Percentiles rank a stretch among this genome's conserved stretches.
Evolutionary conservation across 2,329 filamentous ascomycete species (phyloP).

Genomic region (Boeremia lycopersici): DNA sequence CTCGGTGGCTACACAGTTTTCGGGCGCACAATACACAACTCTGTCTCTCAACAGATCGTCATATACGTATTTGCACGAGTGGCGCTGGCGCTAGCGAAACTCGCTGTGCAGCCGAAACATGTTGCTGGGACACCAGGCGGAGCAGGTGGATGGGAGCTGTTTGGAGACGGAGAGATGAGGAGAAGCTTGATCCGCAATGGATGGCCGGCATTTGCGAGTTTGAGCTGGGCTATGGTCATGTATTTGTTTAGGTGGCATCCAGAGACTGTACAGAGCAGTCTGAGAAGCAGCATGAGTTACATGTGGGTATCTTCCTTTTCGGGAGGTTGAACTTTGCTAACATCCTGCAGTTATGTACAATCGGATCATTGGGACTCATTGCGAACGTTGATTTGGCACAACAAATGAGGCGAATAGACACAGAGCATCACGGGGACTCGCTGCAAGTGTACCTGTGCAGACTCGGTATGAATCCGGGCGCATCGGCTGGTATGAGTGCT

Average conservation of each 20-base stretch:
- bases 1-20: conserved; percentile 94
- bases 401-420: conserved; percentile 57
- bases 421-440: background rate
- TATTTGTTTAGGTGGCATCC: conserved; percentile 92
- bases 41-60: conserved; percentile 94
- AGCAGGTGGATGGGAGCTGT: conserved; percentile 44
- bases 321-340: conserved; percentile 19
- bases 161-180: conserved; percentile 46
- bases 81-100: conserved; percentile 78
- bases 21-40: conserved; percentile 76
- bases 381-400: conserved; percentile 84
- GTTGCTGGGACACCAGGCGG: conserved; percentile 46
- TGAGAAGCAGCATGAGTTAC: conserved; percentile 96
- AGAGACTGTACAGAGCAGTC: conserved; percentile 85
- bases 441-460: no score
- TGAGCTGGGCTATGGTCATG: conserved; percentile 95
- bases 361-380: conserved; percentile 89
- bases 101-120: conserved; percentile 71
- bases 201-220: conserved; percentile 89
- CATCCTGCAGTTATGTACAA: conserved; percentile 67
- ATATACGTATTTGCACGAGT: conserved; percentile 97
- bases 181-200: conserved; percentile 62
- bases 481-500: no score
- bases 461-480: no score
- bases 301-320: conserved; percentile 67